Conservation (phyloP, 2,329 filamentous ascomycete species). For the Colletotrichum orbiculare region DNA sequence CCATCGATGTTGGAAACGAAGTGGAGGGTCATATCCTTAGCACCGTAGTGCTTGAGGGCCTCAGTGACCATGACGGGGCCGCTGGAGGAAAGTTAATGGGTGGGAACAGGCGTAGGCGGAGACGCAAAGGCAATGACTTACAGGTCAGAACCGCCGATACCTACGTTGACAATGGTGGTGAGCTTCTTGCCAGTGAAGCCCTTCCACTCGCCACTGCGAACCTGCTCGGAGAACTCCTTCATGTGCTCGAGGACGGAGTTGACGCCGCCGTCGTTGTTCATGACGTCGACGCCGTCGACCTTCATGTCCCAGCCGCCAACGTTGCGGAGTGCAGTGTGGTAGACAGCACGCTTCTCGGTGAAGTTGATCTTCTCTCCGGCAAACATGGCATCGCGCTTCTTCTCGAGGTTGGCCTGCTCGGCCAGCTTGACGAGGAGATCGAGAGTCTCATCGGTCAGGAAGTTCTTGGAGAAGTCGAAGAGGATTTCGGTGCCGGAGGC, state of each 20-base stretch:
- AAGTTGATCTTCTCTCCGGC: slow-evolving; percentile 99
- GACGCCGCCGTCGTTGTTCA: slow-evolving; percentile 88
- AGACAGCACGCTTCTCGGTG: slow-evolving; percentile 95
- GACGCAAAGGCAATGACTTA: slow-evolving; percentile 60
- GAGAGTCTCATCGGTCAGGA: slow-evolving; percentile 92
- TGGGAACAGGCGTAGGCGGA: background rate
- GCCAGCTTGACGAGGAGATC: slow-evolving; percentile 89
- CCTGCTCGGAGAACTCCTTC: slow-evolving; percentile 97
- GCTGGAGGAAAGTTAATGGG: slow-evolving; percentile 55
- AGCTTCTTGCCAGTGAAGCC: slow-evolving; percentile 98
- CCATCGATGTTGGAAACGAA: slow-evolving; percentile 99
- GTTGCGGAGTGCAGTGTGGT: slow-evolving; percentile 94
- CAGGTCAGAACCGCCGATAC: slow-evolving; percentile 98
- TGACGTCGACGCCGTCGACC: slow-evolving; percentile 93
- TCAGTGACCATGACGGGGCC: slow-evolving; percentile 99
- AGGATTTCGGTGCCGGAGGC: slow-evolving; percentile 87
- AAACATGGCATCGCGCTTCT: slow-evolving; percentile 98
- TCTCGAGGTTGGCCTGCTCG: slow-evolving; percentile 88
- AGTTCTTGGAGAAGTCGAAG: slow-evolving; percentile 99
- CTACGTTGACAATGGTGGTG: slow-evolving; percentile 95
- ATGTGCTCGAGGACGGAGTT: slow-evolving; percentile 94
- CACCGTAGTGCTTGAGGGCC: slow-evolving; percentile 93
- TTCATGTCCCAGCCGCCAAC: slow-evolving; percentile 82
- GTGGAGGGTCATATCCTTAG: slow-evolving; percentile 87
- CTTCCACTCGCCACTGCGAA: slow-evolving; percentile 95